phyloP scores from a whole-genome alignment of 345 rosid species.

The Brassica rapa region DNA sequence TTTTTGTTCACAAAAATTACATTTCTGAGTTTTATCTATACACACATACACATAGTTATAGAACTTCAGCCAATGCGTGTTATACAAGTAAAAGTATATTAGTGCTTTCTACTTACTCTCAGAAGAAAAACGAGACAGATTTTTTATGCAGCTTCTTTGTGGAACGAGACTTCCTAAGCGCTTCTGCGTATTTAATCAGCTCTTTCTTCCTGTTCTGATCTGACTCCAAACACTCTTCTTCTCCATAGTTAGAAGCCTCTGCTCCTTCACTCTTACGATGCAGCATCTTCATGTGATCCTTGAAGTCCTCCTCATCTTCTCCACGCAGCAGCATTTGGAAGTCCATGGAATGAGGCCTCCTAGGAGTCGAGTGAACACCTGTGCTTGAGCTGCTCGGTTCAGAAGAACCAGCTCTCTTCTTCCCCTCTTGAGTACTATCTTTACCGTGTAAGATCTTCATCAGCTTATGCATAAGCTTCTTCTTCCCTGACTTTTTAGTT shows the following conservation, averaged over 20 bases:
- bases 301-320: constrained; percentile 44
- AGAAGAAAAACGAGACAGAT: constrained; percentile 47
- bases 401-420: constrained; percentile 35
- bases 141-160: constrained; percentile 44
- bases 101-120: constrained; percentile 26
- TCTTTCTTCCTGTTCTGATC: constrained; percentile 33
- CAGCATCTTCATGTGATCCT: constrained; percentile 31
- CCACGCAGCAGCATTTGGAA: constrained; percentile 46
- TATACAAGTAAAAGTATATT: not conserved
- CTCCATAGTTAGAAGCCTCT: not conserved
- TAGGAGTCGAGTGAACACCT: constrained; percentile 34
- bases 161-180: constrained; percentile 48
- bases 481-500: constrained; percentile 46
- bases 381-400: constrained; percentile 48
- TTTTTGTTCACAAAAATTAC: constrained; percentile 30
- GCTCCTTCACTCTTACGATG: constrained; percentile 29
- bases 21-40: constrained; percentile 18
- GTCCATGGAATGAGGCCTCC: constrained; percentile 55
- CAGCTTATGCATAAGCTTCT: constrained; percentile 61
- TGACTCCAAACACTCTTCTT: not conserved
- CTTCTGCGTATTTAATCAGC: constrained; percentile 65
- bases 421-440: constrained; percentile 40
- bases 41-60: not conserved
- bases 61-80: not conserved
- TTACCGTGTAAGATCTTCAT: constrained; percentile 66